Evolutionary conservation across 1,139 yeast species (phyloP).

Genomic region (Spencermartinsiella ligniputridi): DNA sequence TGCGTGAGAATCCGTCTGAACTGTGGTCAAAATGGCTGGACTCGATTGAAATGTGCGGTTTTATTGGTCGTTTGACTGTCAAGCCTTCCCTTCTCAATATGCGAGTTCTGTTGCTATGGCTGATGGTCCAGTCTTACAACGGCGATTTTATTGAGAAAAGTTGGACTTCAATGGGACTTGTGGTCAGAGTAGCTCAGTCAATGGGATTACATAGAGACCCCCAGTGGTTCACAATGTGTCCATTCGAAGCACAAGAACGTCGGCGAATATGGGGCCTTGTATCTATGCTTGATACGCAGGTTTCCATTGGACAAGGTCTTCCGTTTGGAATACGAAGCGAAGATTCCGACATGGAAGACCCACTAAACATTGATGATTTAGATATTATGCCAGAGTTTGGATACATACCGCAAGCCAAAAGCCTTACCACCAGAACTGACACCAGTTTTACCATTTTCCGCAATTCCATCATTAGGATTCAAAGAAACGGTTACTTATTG

Average conservation of each 20-base stretch:
- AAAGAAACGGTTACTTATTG: conserved; percentile 14
- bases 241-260: conserved; percentile 32
- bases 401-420: conserved; percentile 16
- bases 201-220: conserved; percentile 32
- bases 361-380: conserved; percentile 25
- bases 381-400: conserved; percentile 22
- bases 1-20: conserved; percentile 19
- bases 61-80: conserved; percentile 28
- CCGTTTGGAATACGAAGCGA: conserved; percentile 27
- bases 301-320: conserved; percentile 31
- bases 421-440: conserved; percentile 20
- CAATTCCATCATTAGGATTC: conserved; percentile 17
- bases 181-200: conserved; percentile 23
- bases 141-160: conserved; percentile 27
- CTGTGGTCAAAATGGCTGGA: conserved; percentile 29
- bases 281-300: conserved; percentile 26
- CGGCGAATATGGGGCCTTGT: conserved; percentile 30
- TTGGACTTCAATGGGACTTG: conserved; percentile 30
- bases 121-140: conserved; percentile 26
- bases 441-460: conserved; percentile 24
- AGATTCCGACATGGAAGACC: conserved; percentile 29
- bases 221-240: conserved; percentile 31
- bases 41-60: conserved; percentile 30
- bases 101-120: conserved; percentile 31
- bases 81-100: conserved; percentile 32